Evolutionary conservation across 1,139 yeast species (phyloP), one percentile per base, ranked within the genome.

Genomic region (Ogataea hybrid): DNA sequence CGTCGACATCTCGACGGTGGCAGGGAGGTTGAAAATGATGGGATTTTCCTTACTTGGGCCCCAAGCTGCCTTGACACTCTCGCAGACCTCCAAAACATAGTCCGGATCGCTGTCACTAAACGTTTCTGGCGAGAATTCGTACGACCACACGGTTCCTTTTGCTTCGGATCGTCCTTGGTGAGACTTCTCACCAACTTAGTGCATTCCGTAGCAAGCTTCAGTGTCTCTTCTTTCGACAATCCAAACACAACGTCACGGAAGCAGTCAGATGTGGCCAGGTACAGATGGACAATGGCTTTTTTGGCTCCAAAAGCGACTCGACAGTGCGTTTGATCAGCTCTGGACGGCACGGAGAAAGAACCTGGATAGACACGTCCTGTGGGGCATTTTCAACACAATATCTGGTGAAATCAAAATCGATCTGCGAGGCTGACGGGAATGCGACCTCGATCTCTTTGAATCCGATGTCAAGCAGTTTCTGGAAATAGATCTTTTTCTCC

Each of bases 371-470:
- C 18, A 92, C 97, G 62, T 92, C 97, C 20, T 77, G 89, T 6
- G 98, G 98, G 21, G 96, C 95, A 48, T 80, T 80, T 61, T 87
- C 95, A 31, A 90, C 90, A 27, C 97, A 96, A 56, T 77, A 86
- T 48, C 96, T 76, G 25, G 97, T 92, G 69, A 92, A 92, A 63
- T 92, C 97, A 61, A 92, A 92, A 65, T 92, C 98, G 21, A 87
- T 81, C 63, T 90, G 97, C 4, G 96, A 86, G 3, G 97, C 97
- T 20, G 95, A 82, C 11, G 98, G 97, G 69, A 92, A 92, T 0
- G 96, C 81, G 14, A 92, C 97, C 67, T 92, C 98, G 52, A 92
- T 92, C 67, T 92, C 98, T 65, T 92, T 92, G 71, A 89, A 92
- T 0, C 97, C 97, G 37, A 89, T 70, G 30, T 87, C 92, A n/a